Conservation (phyloP, 495 filamentous ascomycete genomes). For the Rhizodiscina lignyota region DNA sequence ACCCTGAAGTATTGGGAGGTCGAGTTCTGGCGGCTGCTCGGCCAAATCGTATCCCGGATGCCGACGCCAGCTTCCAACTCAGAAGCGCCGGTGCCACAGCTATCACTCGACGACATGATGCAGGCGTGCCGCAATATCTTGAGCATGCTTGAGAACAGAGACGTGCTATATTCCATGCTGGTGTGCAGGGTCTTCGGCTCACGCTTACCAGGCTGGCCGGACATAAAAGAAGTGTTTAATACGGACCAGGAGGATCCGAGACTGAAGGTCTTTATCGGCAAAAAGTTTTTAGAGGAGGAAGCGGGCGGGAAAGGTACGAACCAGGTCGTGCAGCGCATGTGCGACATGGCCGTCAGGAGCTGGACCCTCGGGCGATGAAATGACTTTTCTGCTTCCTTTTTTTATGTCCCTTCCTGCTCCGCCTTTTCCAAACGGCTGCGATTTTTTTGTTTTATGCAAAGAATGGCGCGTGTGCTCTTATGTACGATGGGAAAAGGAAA, state of each 20-base stretch:
- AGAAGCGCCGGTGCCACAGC: slow-evolving; percentile 33
- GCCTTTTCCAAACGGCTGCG: too few species aligned
- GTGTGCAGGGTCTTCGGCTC: slow-evolving; percentile 58
- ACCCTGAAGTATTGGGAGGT: slow-evolving; percentile 36
- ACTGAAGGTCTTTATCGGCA: not conserved
- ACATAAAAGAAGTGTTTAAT: slow-evolving; percentile 21
- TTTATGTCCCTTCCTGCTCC: too few species aligned
- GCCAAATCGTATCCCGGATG: slow-evolving; percentile 51
- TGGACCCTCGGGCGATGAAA: slow-evolving; percentile 14
- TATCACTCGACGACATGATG: slow-evolving; percentile 52
- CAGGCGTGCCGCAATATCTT: slow-evolving; percentile 46
- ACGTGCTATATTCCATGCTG: slow-evolving; percentile 78
- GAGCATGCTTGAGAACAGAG: slow-evolving; percentile 71
- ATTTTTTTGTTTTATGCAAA: too few species aligned
- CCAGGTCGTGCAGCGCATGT: slow-evolving; percentile 13
- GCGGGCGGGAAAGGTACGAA: slow-evolving; percentile 5
- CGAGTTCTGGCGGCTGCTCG: slow-evolving; percentile 69
- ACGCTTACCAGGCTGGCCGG: slow-evolving; percentile 46
- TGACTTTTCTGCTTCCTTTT: too few species aligned
- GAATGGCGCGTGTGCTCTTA: too few species aligned
- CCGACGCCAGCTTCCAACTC: slow-evolving; percentile 37
- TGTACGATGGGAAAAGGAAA: too few species aligned
- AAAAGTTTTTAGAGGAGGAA: slow-evolving; percentile 2
- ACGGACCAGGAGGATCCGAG: not conserved
- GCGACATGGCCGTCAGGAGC: slow-evolving; percentile 13